These are phyloP conservation scores for Boletus smithii DNA, from an alignment of 1,284 basidiomycete species.

Conservation along the genomic window DNA sequence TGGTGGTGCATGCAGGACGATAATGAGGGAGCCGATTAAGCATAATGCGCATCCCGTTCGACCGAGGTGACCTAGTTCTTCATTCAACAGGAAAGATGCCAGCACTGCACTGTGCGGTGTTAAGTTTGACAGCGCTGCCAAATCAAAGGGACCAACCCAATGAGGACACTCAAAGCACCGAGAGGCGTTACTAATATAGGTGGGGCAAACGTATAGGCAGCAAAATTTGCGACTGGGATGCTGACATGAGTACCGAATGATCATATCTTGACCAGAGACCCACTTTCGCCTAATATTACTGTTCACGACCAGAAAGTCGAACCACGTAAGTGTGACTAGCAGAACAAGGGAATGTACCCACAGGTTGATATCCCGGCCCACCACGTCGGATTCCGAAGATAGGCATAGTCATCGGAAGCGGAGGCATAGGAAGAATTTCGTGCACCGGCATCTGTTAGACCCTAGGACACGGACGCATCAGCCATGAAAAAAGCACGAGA, in stretches of 20 bases:
- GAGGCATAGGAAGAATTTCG: constrained; percentile 50
- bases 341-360: constrained; percentile 45
- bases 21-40: constrained; percentile 89
- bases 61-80: constrained; percentile 92
- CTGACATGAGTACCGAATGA: constrained; percentile 7
- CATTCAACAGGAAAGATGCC: constrained; percentile 89
- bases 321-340: neutral
- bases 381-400: constrained; percentile 94
- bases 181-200: constrained; percentile 96
- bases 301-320: constrained; percentile 13
- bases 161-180: constrained; percentile 94
- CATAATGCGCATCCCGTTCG: constrained; percentile 91
- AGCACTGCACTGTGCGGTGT: constrained; percentile 72
- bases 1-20: constrained; percentile 94
- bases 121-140: constrained; percentile 4
- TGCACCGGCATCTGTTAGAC: constrained; percentile 75
- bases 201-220: constrained; percentile 97
- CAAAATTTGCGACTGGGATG: constrained; percentile 89
- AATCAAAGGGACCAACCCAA: constrained; percentile 63
- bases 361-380: constrained; percentile 95
- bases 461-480: constrained; percentile 44
- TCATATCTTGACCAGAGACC: constrained; percentile 5
- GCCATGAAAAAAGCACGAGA: constrained; percentile 3
- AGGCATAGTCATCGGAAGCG: constrained; percentile 78
- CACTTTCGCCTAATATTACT: constrained; percentile 92